A percentile compares a stretch with the other conserved stretches of the same genome.
Evolutionary conservation across 2,329 filamentous ascomycete species (phyloP).

Genomic region (Clathrospora elynae): DNA sequence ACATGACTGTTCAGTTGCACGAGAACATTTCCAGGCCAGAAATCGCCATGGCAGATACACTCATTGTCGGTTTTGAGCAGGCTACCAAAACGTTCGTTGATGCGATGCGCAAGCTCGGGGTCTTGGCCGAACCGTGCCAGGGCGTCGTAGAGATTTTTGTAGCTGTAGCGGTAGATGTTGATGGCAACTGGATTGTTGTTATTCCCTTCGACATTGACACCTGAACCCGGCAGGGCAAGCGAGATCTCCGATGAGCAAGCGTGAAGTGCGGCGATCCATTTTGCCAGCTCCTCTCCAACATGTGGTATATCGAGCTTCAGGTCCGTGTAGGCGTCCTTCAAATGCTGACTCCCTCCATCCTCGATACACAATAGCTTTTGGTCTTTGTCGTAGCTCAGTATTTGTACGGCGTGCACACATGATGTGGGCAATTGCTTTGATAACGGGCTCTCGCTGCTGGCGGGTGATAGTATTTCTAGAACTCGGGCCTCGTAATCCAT

Average conservation of each 20-base stretch:
- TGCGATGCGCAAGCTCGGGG: constrained; percentile 25
- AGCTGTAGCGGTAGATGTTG: constrained; percentile 37
- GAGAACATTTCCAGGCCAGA: constrained; percentile 49
- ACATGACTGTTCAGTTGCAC: too few relatives aligned
- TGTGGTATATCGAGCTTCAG: constrained; percentile 21
- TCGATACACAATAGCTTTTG: constrained; percentile 38
- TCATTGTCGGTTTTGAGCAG: constrained; percentile 37
- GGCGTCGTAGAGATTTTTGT: constrained; percentile 31
- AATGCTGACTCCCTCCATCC: constrained; percentile 37
- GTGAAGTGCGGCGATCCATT: constrained; percentile 45
- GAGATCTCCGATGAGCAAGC: constrained; percentile 12
- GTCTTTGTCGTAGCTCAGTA: constrained; percentile 32
- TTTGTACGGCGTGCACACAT: constrained; percentile 24
- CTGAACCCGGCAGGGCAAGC: constrained; percentile 9
- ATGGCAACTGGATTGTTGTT: constrained; percentile 39
- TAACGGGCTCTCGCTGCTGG: constrained; percentile 5
- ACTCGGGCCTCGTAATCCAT: constrained; percentile 46
- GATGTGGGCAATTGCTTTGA: constrained; percentile 2
- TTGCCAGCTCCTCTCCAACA: constrained; percentile 34
- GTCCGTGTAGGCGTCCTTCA: constrained; percentile 43
- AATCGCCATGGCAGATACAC: constrained; percentile 48
- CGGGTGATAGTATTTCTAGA: constrained; percentile 23
- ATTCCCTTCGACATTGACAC: not conserved
- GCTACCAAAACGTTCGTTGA: constrained; percentile 39
- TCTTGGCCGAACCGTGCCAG: constrained; percentile 33